Base-by-base conservation (phyloP, 495 filamentous ascomycete species). In the Pyronema omphalodes region DNA sequence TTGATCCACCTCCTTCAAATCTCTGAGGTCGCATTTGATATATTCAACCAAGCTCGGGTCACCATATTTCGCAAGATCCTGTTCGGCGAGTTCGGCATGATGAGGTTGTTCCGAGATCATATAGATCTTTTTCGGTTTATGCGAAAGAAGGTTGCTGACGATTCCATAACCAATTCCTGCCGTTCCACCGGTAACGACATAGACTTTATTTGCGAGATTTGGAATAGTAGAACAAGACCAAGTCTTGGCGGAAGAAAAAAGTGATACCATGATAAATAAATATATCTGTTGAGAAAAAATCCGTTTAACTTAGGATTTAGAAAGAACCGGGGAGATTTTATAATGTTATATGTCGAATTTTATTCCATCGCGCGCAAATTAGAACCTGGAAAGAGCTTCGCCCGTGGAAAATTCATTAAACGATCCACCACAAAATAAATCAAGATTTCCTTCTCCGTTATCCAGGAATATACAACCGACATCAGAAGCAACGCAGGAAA, bases 81-180 rank as follows among this genome's bases (percentile, higher is more conserved):
- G 58, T 9, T 63, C 56, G 11, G 68, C 69, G 17, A 70, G 65
- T 9, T 64, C 54, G 15, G 67, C 68, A 51, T 75, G 71, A 37
- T 73, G 65, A 53, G 71, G 69, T 29, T 70, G 73, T 34, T 71
- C 70, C 2, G 71, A 72, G 6, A 76, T 60, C 0, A 76, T 60
- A 46, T 71, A 69, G 17, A 78, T 64, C 54, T 67, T 71, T 3
- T 62, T 62, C 7, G 70, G 63, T 23, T 71, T 71, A 56, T 75
- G 74, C 55, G 76, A 68, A 4, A 77, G 66, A 3, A 77, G 58
- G 53, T 78, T 75, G 11, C 74, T 68, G 29, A 68, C 59, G 29
- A 76, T 76, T 39, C 74, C 59, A 33, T 61, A 60, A 9, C 59
- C 60, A 8, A 63, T 63, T 12, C 60, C 60, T 0, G 58, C 44